Percentiles rank a stretch among this genome's conserved stretches.
These are phyloP conservation scores for Pythium phragmiticola DNA, from an alignment of 352 stramenopile species.

Conservation along the genomic window DNA sequence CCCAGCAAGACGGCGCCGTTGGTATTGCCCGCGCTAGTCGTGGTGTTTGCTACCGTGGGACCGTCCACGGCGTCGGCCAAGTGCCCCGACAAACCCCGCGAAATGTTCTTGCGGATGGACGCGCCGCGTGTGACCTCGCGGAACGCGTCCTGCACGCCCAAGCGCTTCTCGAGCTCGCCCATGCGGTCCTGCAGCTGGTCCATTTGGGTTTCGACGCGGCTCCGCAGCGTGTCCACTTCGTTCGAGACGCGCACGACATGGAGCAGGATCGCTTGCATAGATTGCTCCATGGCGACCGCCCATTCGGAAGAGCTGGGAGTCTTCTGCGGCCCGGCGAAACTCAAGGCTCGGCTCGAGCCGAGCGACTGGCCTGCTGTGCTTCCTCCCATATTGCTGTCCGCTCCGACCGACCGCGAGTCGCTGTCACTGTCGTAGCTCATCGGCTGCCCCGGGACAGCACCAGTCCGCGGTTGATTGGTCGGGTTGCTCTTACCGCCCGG, in stretches of 20 bases:
- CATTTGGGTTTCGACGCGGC: constrained; percentile 38
- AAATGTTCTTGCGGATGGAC: constrained; percentile 22
- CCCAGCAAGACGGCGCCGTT: too few species aligned
- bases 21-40: too few species aligned
- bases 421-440: constrained; percentile 16
- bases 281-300: constrained; percentile 48
- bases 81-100: constrained; percentile 6
- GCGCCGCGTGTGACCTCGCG: constrained; percentile 36
- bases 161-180: constrained; percentile 38
- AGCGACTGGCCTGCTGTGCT: too few species aligned
- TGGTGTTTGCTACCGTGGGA: neutral
- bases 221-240: constrained; percentile 54
- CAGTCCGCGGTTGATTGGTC: neutral
- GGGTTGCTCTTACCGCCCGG: neutral
- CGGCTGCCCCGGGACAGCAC: constrained; percentile 4
- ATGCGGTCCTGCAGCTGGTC: constrained; percentile 26
- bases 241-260: constrained; percentile 52
- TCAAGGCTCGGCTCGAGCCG: too few species aligned
- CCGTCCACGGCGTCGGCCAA: neutral
- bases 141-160: constrained; percentile 50
- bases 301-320: constrained; percentile 34
- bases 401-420: neutral
- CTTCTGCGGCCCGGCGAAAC: too few species aligned
- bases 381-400: neutral
- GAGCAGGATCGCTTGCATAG: constrained; percentile 50